A percentile compares a stretch with the other conserved stretches of the same genome.
phyloP scores from a whole-genome alignment of 208 protist species.

The Trichomonas gallinae region DNA sequence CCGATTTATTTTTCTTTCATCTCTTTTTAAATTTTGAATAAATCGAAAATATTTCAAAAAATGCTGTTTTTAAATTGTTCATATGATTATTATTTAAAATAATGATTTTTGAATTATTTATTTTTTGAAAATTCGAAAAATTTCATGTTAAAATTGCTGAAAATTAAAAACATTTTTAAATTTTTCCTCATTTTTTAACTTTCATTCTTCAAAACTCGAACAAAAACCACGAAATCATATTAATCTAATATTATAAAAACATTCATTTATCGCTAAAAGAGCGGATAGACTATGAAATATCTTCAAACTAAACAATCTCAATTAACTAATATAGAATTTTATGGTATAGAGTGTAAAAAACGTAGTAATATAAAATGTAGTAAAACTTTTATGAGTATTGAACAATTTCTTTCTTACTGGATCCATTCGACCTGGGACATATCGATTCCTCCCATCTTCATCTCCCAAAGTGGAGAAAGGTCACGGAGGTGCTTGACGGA shows the following conservation, averaged over 20 bases:
- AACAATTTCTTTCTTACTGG: conserved; percentile 14
- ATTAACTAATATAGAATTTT: background rate
- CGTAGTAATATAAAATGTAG: background rate
- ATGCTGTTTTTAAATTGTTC: background rate
- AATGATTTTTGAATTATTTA: background rate
- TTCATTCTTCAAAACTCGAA: too few species aligned
- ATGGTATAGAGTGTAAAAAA: background rate
- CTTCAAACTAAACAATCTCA: background rate
- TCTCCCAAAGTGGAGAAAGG: conserved; percentile 92
- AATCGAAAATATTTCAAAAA: background rate
- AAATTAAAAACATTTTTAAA: too few species aligned
- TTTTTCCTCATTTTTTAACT: too few species aligned
- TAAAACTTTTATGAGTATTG: background rate
- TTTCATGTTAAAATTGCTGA: background rate
- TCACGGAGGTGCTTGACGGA: conserved; percentile 82
- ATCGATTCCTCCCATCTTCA: conserved; percentile 75
- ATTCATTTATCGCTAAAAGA: too few species aligned
- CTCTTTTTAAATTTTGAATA: background rate
- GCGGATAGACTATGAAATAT: too few species aligned
- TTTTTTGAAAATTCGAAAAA: background rate
- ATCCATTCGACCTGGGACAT: conserved; percentile 60
- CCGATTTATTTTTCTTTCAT: too few species aligned
- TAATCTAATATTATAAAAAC: too few species aligned
- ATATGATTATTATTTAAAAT: background rate
- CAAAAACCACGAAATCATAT: too few species aligned